A percentile compares a stretch with the other conserved stretches of the same genome.
Evolutionary conservation across 768 basidiomycete genomes (phyloP).

Genomic region (Kondoa malvinella): DNA sequence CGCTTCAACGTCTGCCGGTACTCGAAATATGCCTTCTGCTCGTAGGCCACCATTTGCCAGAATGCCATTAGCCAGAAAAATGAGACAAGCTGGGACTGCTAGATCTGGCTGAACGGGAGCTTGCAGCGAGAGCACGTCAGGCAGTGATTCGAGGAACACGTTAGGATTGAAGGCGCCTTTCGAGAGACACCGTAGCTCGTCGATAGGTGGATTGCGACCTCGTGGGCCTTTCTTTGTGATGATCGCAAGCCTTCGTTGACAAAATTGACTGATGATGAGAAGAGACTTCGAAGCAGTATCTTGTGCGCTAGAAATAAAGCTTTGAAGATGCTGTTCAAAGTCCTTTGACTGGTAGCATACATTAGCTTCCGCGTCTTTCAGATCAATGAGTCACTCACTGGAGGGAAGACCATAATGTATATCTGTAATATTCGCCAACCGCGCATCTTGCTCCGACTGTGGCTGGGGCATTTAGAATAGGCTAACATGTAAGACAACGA

Average conservation of each 20-base stretch:
- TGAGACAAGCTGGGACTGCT: background rate
- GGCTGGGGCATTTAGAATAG: slow-evolving; percentile 8
- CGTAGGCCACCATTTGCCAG: slow-evolving; percentile 69
- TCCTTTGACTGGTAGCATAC: background rate
- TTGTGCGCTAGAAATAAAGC: background rate
- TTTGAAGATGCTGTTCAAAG: background rate
- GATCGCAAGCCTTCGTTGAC: slow-evolving; percentile 54
- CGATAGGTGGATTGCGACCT: slow-evolving; percentile 59
- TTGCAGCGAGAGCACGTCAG: background rate
- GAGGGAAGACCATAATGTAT: slow-evolving; percentile 74
- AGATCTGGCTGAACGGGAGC: background rate
- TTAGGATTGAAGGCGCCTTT: slow-evolving; percentile 91
- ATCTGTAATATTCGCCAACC: slow-evolving; percentile 91
- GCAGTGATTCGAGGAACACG: slow-evolving; percentile 64
- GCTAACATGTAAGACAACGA: too few species aligned
- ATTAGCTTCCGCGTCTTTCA: background rate
- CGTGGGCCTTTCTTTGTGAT: slow-evolving; percentile 71
- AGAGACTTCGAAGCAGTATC: background rate
- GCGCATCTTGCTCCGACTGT: slow-evolving; percentile 65
- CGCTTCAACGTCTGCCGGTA: slow-evolving; percentile 75
- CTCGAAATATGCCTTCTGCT: slow-evolving; percentile 78
- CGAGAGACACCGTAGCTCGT: slow-evolving; percentile 49
- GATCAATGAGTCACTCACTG: slow-evolving; percentile 53
- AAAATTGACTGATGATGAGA: slow-evolving; percentile 60
- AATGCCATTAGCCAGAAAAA: slow-evolving; percentile 47